Conservation (phyloP, 1,284 basidiomycete genomes). For the Cerioporus squamosus region DNA sequence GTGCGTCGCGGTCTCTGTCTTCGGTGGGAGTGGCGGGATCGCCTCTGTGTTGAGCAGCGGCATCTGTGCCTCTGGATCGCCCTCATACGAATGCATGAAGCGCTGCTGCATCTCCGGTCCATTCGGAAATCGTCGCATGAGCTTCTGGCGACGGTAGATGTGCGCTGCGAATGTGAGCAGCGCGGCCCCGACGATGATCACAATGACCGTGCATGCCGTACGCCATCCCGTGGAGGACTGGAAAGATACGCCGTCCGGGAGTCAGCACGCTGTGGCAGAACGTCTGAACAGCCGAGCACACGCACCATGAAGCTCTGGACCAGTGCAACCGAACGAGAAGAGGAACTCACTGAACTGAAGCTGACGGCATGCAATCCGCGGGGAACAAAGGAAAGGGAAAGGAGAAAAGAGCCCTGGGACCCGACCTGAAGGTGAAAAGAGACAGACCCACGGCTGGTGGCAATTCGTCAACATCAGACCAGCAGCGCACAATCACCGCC, state of each 20-base stretch:
- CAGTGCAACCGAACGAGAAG: background rate
- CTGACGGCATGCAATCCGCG: background rate
- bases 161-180: slow-evolving; percentile 17
- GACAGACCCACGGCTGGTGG: background rate
- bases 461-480: background rate
- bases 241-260: background rate
- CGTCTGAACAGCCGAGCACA: background rate
- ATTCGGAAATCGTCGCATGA: background rate
- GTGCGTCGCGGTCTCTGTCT: slow-evolving; percentile 5
- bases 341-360: background rate
- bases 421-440: background rate
- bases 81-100: slow-evolving; percentile 13
- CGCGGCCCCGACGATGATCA: slow-evolving; percentile 20
- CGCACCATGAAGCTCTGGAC: slow-evolving; percentile 8
- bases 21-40: slow-evolving; percentile 12
- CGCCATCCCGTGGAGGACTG: slow-evolving; percentile 24
- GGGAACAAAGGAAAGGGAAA: background rate
- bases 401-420: background rate
- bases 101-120: slow-evolving; percentile 20
- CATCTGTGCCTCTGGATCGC: slow-evolving; percentile 18
- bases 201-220: slow-evolving; percentile 19
- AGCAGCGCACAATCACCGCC: slow-evolving; percentile 5
- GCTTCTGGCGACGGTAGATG: slow-evolving; percentile 16
- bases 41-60: slow-evolving; percentile 10
- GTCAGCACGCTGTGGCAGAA: background rate